Evolutionary conservation across 2,329 filamentous ascomycete species (phyloP), one percentile per base, ranked within the genome.

Genomic region (Ceratocystis cubensis): DNA sequence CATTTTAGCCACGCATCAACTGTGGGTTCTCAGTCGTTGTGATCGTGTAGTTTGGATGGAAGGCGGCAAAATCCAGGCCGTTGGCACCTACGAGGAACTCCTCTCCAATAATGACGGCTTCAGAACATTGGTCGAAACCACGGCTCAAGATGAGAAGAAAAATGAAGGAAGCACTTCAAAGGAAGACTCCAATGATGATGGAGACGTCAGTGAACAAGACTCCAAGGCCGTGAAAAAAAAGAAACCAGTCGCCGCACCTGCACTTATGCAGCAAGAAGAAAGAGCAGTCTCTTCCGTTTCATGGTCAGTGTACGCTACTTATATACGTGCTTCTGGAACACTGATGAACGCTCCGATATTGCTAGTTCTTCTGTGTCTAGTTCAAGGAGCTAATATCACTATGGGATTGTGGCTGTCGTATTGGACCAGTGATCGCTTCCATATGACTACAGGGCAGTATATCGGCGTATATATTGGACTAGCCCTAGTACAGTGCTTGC

Each of bases 1-100:
- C 22, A 88, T 97, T 44, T 80, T 99, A 41, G 94, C 93, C 0
- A 99, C 94, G 0, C 94, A 99, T 75, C 93, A 97, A 74, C 83
- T 97, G 15, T 94, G 95, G 79, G 92, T 97, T 5, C 82, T 97
- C 5, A 91, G 83, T 73, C 87, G 91, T 44, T 96, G 91, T 71
- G 93, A 97, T 73, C 83, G 93, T 44, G 93, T 97, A 70, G 85
- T 97, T 62, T 92, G 91, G 85, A 92, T 99, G 84, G 89, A 96
- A 66, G 85, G 86, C 17, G 94, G 94, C 57, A 84, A 81, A 65
- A 88, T 97, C 65, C 84, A 89, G 74, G 90, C 91, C 3, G 80
- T 96, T 48, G 92, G 94, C 70, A 96, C 92, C 0, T 97, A 93
- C 71, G 85, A 89, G 44, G 92, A 95, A 67, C 81, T 97, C 20